Evolutionary conservation across 179 eudicot genomes (phyloP).

Genomic region (Drosera spatulata): DNA sequence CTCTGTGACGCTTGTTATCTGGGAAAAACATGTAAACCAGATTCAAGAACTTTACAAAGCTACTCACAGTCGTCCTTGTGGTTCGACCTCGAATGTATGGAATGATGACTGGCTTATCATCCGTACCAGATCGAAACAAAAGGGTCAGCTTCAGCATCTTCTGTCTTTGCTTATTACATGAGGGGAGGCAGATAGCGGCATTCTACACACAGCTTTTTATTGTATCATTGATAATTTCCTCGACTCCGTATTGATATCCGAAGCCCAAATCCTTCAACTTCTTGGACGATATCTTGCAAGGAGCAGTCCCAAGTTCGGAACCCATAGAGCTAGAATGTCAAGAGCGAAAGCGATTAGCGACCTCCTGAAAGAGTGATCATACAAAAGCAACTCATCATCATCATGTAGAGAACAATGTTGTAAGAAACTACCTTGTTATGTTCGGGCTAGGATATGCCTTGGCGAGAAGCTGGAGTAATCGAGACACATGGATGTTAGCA

Average conservation of each 20-base stretch:
- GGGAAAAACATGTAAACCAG: no score
- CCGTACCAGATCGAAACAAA: no score
- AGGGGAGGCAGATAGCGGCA: conserved; percentile 31
- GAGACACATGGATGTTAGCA: conserved; percentile 28
- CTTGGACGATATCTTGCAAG: conserved; percentile 48
- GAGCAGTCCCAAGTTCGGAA: conserved; percentile 19
- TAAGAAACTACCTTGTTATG: conserved; percentile 20
- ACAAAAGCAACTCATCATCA: background rate
- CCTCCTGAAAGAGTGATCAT: background rate
- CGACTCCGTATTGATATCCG: conserved; percentile 25
- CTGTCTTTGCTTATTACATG: no score
- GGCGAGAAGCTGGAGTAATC: conserved; percentile 33
- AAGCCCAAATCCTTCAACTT: conserved; percentile 65
- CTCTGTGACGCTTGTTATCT: no score
- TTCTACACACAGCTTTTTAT: conserved; percentile 22
- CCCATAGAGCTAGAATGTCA: conserved; percentile 18
- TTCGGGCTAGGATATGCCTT: conserved; percentile 23
- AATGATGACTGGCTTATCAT: no score
- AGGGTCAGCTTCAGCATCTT: no score
- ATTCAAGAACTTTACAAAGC: no score
- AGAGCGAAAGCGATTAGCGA: no score
- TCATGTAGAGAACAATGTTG: background rate
- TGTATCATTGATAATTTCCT: conserved; percentile 33
- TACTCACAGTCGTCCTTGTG: no score
- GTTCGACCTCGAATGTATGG: no score